Base-by-base conservation (phyloP, 352 stramenopile genomes). In the Globisporangium uncinulatum region DNA sequence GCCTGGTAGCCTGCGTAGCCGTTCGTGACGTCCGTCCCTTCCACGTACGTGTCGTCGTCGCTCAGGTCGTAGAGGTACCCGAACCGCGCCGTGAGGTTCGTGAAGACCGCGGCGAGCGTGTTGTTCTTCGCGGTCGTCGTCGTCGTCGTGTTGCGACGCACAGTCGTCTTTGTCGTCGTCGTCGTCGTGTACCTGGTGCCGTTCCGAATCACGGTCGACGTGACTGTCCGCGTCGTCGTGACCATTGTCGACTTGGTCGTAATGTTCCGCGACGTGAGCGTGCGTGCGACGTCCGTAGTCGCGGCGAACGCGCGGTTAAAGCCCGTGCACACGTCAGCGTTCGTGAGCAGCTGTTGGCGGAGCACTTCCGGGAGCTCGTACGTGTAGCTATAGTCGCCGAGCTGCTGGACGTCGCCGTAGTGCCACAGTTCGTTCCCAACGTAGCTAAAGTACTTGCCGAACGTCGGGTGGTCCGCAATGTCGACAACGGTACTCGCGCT, bases 351-450 rank as follows among this genome's bases (percentile, higher is more conserved):
- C 65, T 86, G 78, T 51, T 83, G 76, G 50, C 65, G 72, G 46
- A 87, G 63, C 31, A 87, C 53, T 47, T 76, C 69, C 5, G 79
- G 76, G 17, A 89, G 57, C 58, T 87, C 63, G 66, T 90, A 90
- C 63, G 70, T 74, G 75, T 90, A 90, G 62, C 73, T 78, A 63
- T 82, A 86, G 60, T 87, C 72, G 15, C 74, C 77, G n/a, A 89
- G 73, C 63, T 80, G 69, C 53, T 71, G 61, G 20, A 82, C 71
- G 60, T 87, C 77, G 15, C 52, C 76, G 59, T 86, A 85, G 61
- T 86, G 76, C 71, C 73, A 83, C 50, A 75, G 76, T 20, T 79
- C 68, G 53, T 68, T 73, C 31, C 77, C 74, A 5, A 84, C 66
- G 52, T 74, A 70, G 15, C 59, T 61, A 45, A 89, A 89, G 69